Conservation (phyloP, 352 stramenopile species). For the Phytophthora boehmeriae region DNA sequence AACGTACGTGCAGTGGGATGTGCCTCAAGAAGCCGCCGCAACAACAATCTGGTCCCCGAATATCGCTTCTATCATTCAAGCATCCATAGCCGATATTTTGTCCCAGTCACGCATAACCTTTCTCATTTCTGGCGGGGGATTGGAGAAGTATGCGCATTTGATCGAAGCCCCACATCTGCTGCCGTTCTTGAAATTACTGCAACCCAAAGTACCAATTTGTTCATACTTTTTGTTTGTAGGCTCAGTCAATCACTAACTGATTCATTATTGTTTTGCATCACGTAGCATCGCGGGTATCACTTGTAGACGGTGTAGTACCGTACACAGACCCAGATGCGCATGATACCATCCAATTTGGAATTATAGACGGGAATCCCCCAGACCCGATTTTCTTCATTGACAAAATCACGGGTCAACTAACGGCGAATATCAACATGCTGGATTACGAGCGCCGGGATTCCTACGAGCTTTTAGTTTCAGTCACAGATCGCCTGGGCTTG, state of each 20-base stretch:
- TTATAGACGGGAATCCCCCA: conserved; percentile 14
- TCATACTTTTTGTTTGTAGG: background rate
- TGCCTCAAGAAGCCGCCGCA: conserved; percentile 22
- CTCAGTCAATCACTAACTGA: background rate
- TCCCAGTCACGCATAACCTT: conserved; percentile 13
- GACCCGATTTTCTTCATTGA: conserved; percentile 29
- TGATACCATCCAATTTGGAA: conserved; percentile 22
- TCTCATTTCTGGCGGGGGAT: conserved; percentile 49
- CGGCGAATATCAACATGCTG: conserved; percentile 25
- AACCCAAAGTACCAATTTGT: conserved; percentile 37
- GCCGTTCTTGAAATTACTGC: conserved; percentile 45
- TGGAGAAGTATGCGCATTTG: conserved; percentile 55
- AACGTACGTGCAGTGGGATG: conserved; percentile 36
- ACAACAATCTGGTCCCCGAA: conserved; percentile 42
- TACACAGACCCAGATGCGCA: conserved; percentile 22
- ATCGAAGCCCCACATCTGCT: conserved; percentile 23
- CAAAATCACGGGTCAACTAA: conserved; percentile 20
- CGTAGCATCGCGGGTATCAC: conserved; percentile 13
- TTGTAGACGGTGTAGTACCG: conserved; percentile 15
- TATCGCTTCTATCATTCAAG: conserved; percentile 26
- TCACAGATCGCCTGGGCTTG: conserved; percentile 20
- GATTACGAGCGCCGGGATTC: conserved; percentile 18
- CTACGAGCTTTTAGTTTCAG: conserved; percentile 23
- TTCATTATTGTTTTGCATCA: background rate
- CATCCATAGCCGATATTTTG: conserved; percentile 3